Evolutionary conservation across 1,284 basidiomycete species (phyloP).

Genomic region (Earliella scabrosa): DNA sequence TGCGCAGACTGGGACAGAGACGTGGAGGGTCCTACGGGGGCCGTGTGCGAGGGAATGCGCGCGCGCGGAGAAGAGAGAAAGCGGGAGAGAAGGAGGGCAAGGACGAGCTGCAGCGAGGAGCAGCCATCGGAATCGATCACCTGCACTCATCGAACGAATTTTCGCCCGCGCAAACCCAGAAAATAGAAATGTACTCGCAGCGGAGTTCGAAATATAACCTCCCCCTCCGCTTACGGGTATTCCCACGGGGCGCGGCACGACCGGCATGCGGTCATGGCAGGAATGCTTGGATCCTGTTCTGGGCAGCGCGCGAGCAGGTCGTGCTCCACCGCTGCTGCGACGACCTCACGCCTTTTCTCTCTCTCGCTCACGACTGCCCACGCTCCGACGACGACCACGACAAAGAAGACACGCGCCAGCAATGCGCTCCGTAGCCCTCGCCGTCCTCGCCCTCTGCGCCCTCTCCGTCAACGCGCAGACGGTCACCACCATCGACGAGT

Average conservation of each 20-base stretch:
- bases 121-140: conserved; percentile 24
- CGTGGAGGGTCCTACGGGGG: conserved; percentile 30
- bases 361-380: background rate
- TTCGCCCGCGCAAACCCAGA: conserved; percentile 29
- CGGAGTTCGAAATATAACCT: conserved; percentile 11
- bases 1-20: conserved; percentile 25
- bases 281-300: background rate
- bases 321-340: background rate
- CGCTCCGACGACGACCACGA: background rate
- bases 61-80: conserved; percentile 10
- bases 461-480: conserved; percentile 48
- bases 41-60: conserved; percentile 11
- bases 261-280: conserved; percentile 22
- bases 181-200: background rate
- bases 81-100: conserved; percentile 15
- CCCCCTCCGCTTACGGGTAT: conserved; percentile 4
- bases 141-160: conserved; percentile 39
- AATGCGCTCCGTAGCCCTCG: conserved; percentile 11
- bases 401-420: conserved; percentile 6
- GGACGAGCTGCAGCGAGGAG: conserved; percentile 5
- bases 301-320: too few relatives aligned
- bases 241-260: conserved; percentile 12
- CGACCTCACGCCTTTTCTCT: background rate
- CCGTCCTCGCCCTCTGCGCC: conserved; percentile 34
- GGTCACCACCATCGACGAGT: conserved; percentile 49